phyloP scores from a whole-genome alignment of 2,329 filamentous ascomycete species.

The Aureobasidium vineae region DNA sequence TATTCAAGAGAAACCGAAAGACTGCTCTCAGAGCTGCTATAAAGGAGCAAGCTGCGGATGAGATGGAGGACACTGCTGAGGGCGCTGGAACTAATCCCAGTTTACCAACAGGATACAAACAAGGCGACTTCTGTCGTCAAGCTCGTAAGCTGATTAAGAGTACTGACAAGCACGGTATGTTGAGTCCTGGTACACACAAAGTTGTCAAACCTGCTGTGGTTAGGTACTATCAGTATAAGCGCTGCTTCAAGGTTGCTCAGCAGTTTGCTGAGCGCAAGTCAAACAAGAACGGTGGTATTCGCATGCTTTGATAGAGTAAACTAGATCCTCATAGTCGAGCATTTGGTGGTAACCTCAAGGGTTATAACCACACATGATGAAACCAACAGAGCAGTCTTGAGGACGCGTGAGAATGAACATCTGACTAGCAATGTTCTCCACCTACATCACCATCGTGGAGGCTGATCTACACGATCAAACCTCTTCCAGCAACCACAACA shows the following conservation, averaged over 20 bases:
- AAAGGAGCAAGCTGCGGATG: neutral
- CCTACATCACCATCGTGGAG: neutral
- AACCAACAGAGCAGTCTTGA: too few relatives aligned
- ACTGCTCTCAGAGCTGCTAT: neutral
- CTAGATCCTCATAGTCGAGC: too few relatives aligned
- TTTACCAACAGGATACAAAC: neutral
- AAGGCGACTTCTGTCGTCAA: neutral
- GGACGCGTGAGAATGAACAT: neutral
- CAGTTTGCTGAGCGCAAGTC: neutral
- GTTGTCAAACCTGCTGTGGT: neutral
- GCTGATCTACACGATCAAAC: neutral
- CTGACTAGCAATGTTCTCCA: neutral
- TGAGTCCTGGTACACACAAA: neutral
- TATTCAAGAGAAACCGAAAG: neutral
- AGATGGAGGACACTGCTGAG: neutral
- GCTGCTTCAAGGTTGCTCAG: neutral
- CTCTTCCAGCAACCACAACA: neutral
- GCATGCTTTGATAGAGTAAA: neutral
- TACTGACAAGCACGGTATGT: conserved; percentile 4
- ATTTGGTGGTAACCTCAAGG: too few relatives aligned
- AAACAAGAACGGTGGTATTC: neutral
- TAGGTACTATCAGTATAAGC: neutral
- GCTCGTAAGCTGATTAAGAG: neutral
- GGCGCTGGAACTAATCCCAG: neutral
- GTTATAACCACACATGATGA: too few relatives aligned